Base-by-base conservation (phyloP, 1,284 basidiomycete genomes). In the Malassezia furfur region DNA sequence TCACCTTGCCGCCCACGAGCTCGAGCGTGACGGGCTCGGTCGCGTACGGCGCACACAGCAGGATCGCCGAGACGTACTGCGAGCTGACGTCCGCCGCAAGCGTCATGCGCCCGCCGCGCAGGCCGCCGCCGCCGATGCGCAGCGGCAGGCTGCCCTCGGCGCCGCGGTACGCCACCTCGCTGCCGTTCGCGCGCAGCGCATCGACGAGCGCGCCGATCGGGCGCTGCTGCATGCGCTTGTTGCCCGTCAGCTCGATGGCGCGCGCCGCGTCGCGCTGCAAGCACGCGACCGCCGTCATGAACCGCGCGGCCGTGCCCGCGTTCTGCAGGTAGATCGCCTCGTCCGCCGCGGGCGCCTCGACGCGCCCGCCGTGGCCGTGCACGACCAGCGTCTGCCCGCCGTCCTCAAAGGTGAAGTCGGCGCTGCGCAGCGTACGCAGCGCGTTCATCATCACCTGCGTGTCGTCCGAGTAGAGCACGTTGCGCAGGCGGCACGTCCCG, bases 371-470 rank as follows among this genome's bases (percentile, higher is more conserved):
- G 14, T 90, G 89, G 35, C 93, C 93, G 57, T 84, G 78, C 17
- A 99, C 91, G 41, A 98, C 85, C 32, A 98, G 82, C 0, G 90
- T 93, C 76, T 94, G 91, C 25, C 87, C 87, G 51, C 82, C 84
- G 64, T 98, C 91, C 78, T 96, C 88, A 88, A 91, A 99, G 21
- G 80, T 80, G 74, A 88, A 89, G 38, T 79, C 82, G 22, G 93
- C 93, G 45, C 91, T 93, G 83, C 89, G 64, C 9, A 62, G 54
- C 36, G 64, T 47, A 60, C 89, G 85, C 60, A 98, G 83, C 54
- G 91, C 88, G 45, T 84, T 80, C 90, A 98, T 96, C 94, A 99
- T 98, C 55, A 99, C 93, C 66, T 91, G 89, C 0, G 93, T 99
- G 75, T 99, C 93, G 70, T 98, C 93, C 9, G 91, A 96, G 75